These are phyloP conservation scores for Ampelocalamus luodianensis DNA, from an alignment of 176 grass and related monocot species.

Conservation along the genomic window DNA sequence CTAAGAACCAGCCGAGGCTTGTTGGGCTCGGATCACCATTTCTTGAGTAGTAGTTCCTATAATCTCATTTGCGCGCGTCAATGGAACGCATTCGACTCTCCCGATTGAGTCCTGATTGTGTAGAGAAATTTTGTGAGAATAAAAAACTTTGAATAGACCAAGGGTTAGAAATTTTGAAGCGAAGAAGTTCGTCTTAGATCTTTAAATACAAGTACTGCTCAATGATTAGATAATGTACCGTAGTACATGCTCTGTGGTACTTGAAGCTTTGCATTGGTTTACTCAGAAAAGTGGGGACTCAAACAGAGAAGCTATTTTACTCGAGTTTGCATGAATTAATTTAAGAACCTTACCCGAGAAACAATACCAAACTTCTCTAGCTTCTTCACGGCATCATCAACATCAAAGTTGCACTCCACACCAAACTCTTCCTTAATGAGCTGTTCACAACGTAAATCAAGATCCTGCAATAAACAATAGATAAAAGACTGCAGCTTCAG, in stretches of 20 bases:
- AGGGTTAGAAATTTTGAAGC: background rate
- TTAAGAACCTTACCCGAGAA: slow-evolving; percentile 67
- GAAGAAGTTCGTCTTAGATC: background rate
- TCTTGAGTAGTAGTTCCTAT: slow-evolving; percentile 93
- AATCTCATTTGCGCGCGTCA: slow-evolving; percentile 90
- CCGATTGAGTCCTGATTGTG: slow-evolving; percentile 67
- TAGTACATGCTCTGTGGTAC: background rate
- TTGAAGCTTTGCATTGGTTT: background rate
- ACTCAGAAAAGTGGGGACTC: background rate
- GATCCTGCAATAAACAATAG: slow-evolving; percentile 56
- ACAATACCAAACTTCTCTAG: slow-evolving; percentile 91
- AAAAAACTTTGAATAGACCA: background rate
- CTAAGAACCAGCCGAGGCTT: slow-evolving; percentile 39
- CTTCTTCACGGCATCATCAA: slow-evolving; percentile 82
- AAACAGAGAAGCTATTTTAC: background rate
- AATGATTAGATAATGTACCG: background rate
- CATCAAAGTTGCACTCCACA: slow-evolving; percentile 85
- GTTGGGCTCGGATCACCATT: slow-evolving; percentile 71
- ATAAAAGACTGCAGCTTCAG: background rate
- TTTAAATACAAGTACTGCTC: background rate
- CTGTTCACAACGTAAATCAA: slow-evolving; percentile 77
- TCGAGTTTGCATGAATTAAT: background rate
- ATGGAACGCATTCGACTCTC: slow-evolving; percentile 63
- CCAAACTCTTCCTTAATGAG: slow-evolving; percentile 84
- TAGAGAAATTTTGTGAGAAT: slow-evolving; percentile 10